Evolutionary conservation across 805 yeast genomes (phyloP).

Genomic region (Saccharomycopsis selenospora): DNA sequence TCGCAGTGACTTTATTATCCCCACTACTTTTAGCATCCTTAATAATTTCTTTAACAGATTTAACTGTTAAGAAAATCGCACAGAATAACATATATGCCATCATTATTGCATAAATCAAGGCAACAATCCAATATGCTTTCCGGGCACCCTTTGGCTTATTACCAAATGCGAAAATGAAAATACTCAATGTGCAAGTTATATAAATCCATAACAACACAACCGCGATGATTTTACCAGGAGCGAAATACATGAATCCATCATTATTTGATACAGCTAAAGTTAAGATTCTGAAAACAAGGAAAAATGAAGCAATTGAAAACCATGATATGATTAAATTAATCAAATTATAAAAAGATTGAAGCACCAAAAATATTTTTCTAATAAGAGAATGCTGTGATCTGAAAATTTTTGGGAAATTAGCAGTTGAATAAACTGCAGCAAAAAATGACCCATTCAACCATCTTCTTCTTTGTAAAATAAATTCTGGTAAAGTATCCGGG

Average conservation of each 20-base stretch:
- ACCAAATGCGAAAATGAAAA: constrained; percentile 58
- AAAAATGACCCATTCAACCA: constrained; percentile 69
- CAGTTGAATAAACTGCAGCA: constrained; percentile 51
- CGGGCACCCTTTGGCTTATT: constrained; percentile 58
- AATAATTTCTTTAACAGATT: constrained; percentile 37
- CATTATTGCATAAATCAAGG: constrained; percentile 50
- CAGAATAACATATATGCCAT: constrained; percentile 54
- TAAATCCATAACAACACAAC: constrained; percentile 50
- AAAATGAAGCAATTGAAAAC: constrained; percentile 59
- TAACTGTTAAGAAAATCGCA: constrained; percentile 50
- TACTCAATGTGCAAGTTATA: constrained; percentile 47
- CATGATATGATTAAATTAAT: constrained; percentile 49
- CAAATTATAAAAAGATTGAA: constrained; percentile 51
- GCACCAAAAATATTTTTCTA: constrained; percentile 44
- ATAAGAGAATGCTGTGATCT: constrained; percentile 44
- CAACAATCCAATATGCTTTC: constrained; percentile 44
- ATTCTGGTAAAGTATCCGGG: constrained; percentile 54
- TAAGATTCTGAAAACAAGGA: constrained; percentile 54
- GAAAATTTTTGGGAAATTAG: constrained; percentile 50
- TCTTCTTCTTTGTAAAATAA: constrained; percentile 56
- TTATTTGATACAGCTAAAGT: constrained; percentile 47
- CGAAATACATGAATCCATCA: constrained; percentile 32
- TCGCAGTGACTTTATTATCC: constrained; percentile 29
- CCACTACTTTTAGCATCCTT: constrained; percentile 23
- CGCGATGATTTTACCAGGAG: constrained; percentile 43